Evolutionary conservation across 139 green algal species (phyloP).

Genomic region (Zygnema cylindricum): DNA sequence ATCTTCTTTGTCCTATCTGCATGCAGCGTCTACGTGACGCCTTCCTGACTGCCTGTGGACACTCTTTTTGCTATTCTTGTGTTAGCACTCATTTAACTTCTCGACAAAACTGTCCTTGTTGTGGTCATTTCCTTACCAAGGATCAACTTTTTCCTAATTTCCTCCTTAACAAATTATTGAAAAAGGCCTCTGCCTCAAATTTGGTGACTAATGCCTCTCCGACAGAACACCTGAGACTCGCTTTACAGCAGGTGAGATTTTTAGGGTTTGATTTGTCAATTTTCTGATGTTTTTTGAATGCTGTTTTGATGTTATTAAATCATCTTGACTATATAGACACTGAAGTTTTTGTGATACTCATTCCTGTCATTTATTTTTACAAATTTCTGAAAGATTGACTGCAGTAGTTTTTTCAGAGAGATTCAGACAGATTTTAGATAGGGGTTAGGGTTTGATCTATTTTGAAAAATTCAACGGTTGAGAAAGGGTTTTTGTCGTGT

Average conservation of each 20-base stretch:
- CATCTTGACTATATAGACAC: no score
- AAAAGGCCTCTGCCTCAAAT: slow-evolving; percentile 40
- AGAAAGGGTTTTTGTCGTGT: no score
- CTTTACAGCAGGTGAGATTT: slow-evolving; percentile 45
- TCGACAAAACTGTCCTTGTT: slow-evolving; percentile 58
- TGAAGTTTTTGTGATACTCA: no score
- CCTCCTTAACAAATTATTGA: slow-evolving; percentile 57
- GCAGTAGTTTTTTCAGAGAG: no score
- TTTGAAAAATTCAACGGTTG: no score
- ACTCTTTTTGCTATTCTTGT: slow-evolving; percentile 66
- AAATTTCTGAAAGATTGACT: no score
- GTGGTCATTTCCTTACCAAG: slow-evolving; percentile 49
- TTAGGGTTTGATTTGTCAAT: no score
- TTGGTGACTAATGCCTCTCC: slow-evolving; percentile 56
- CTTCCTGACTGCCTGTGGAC: slow-evolving; percentile 60
- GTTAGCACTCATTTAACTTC: slow-evolving; percentile 58
- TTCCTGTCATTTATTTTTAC: no score
- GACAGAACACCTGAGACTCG: slow-evolving; percentile 53
- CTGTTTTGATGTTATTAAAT: no score
- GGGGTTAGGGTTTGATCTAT: no score
- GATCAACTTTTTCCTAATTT: slow-evolving; percentile 62
- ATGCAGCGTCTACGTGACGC: slow-evolving; percentile 60
- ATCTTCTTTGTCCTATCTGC: slow-evolving; percentile 58
- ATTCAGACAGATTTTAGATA: no score
- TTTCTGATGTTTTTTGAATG: no score